Evolutionary conservation across 805 yeast genomes (phyloP).

Genomic region (Yamadazyma paraphyllophila): DNA sequence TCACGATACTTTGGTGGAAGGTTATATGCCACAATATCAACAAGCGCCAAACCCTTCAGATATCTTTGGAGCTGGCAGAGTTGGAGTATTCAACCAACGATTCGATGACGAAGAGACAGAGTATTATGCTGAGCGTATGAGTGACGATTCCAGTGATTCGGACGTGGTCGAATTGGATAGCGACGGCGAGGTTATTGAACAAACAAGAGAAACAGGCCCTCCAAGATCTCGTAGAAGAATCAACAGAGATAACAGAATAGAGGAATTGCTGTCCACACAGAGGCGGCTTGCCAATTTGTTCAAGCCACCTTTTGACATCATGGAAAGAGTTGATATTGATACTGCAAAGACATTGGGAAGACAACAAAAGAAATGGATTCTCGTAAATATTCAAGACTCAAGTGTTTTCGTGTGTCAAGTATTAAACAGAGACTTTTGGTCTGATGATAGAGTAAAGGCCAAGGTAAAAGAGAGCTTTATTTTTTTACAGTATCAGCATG

Average conservation of each 20-base stretch:
- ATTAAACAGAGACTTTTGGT: conserved; percentile 92
- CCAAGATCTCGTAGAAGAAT: conserved; percentile 27
- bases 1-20: conserved; percentile 72
- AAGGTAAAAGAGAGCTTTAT: conserved; percentile 66
- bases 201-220: conserved; percentile 10
- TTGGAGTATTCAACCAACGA: conserved; percentile 61
- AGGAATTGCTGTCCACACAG: conserved; percentile 50
- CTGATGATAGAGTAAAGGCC: conserved; percentile 60
- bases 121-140: conserved; percentile 13
- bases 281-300: conserved; percentile 77
- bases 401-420: conserved; percentile 86
- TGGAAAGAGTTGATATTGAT: conserved; percentile 66
- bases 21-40: conserved; percentile 4
- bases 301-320: conserved; percentile 91
- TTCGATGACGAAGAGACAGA: conserved; percentile 40
- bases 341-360: conserved; percentile 70
- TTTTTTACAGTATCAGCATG: conserved; percentile 81
- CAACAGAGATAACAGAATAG: conserved; percentile 22
- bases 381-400: conserved; percentile 84
- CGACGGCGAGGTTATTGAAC: conserved; percentile 26
- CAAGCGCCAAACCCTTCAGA: conserved; percentile 28
- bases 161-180: conserved; percentile 26
- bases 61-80: conserved; percentile 48
- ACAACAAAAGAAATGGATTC: conserved; percentile 68
- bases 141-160: conserved; percentile 14